Evolutionary conservation across 768 basidiomycete species (phyloP).

Genomic region (Tricholoma furcatifolium): DNA sequence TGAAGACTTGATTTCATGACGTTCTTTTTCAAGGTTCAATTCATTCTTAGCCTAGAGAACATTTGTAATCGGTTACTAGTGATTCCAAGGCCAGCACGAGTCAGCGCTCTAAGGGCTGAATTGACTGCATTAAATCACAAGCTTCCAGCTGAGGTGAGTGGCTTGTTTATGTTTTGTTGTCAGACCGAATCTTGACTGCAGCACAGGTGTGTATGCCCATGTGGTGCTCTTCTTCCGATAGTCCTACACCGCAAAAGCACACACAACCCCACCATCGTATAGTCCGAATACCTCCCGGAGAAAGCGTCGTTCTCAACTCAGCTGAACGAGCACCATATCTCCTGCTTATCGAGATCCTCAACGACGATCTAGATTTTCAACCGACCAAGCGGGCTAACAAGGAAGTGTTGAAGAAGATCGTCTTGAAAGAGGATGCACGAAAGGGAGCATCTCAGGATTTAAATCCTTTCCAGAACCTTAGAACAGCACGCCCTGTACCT

Average conservation of each 20-base stretch:
- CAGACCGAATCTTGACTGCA: not conserved
- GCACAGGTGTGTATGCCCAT: constrained; percentile 80
- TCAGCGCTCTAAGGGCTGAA: constrained; percentile 95
- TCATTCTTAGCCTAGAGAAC: constrained; percentile 84
- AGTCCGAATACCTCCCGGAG: constrained; percentile 95
- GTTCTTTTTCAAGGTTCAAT: constrained; percentile 60
- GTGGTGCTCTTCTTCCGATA: constrained; percentile 80
- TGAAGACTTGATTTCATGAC: not conserved
- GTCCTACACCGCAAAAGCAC: constrained; percentile 35
- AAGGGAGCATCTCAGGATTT: constrained; percentile 60
- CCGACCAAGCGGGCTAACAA: constrained; percentile 80
- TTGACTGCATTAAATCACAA: constrained; percentile 94
- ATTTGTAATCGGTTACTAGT: constrained; percentile 91
- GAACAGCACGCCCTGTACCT: constrained; percentile 19
- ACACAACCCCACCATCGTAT: constrained; percentile 86
- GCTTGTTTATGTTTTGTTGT: not conserved
- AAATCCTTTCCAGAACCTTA: constrained; percentile 37
- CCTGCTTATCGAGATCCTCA: constrained; percentile 86
- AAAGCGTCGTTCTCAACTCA: constrained; percentile 96
- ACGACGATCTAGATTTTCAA: constrained; percentile 91
- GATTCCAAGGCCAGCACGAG: constrained; percentile 89
- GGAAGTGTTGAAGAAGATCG: constrained; percentile 78
- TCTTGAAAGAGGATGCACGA: constrained; percentile 61
- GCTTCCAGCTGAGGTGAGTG: constrained; percentile 86
- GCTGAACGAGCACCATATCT: constrained; percentile 95